Evolutionary conservation across 805 yeast genomes (phyloP).

Genomic region (Helenozyma rhizophorensis): DNA sequence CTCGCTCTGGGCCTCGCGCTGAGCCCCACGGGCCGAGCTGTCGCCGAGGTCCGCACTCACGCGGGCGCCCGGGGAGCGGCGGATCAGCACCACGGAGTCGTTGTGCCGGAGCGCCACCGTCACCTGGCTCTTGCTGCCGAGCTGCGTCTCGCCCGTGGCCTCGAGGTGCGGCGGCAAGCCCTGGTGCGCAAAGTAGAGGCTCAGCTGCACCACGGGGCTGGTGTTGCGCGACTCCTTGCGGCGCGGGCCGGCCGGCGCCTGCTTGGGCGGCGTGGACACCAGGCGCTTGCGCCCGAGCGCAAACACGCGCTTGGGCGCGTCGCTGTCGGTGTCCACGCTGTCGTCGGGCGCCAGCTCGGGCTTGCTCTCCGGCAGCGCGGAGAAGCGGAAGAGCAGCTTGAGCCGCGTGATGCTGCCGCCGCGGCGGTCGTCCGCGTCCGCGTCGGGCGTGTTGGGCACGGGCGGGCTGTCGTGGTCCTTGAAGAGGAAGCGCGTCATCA

Average conservation of each 20-base stretch:
- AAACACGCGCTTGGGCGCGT: neutral
- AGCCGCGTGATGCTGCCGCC: conserved; percentile 5
- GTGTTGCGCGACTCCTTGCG: conserved; percentile 9
- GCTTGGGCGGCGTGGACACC: conserved; percentile 6
- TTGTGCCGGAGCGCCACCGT: conserved; percentile 37
- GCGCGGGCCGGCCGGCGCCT: conserved; percentile 4
- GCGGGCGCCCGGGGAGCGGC: too few species aligned
- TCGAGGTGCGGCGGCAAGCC: conserved; percentile 52
- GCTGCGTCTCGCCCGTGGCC: conserved; percentile 10
- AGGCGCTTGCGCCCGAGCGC: conserved; percentile 10
- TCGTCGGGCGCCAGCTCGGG: neutral
- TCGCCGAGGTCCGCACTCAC: too few species aligned
- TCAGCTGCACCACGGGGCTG: conserved; percentile 30
- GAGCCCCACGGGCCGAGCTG: too few species aligned
- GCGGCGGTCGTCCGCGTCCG: conserved; percentile 3
- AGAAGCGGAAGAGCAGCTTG: conserved; percentile 9
- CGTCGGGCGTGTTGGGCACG: conserved; percentile 1
- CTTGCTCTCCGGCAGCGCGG: conserved; percentile 11
- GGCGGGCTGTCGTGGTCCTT: conserved; percentile 15
- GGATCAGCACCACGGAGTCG: conserved; percentile 16
- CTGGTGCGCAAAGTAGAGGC: conserved; percentile 54
- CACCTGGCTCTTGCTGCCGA: conserved; percentile 18
- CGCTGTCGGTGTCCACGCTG: neutral
- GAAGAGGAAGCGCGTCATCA: conserved; percentile 24
- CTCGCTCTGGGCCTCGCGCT: too few species aligned